These are phyloP conservation scores for Paraurostyla sp. DNA, from an alignment of 73 alveolate genomes.

Conservation along the genomic window DNA sequence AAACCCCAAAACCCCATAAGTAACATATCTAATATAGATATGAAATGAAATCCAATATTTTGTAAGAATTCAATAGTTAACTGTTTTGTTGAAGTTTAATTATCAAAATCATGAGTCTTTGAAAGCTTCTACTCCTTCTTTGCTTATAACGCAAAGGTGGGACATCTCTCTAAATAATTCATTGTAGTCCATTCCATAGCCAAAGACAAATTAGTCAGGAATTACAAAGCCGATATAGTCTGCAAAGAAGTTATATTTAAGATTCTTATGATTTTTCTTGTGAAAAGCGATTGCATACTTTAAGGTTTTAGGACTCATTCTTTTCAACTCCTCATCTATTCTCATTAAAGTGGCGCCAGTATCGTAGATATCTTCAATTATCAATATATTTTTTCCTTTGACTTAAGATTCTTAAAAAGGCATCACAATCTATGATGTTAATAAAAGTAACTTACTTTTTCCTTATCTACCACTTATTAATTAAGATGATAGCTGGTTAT, in stretches of 20 bases:
- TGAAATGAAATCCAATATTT: too few species aligned
- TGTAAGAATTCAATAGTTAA: too few species aligned
- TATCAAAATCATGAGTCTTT: slow-evolving; percentile 27
- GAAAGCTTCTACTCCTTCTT: slow-evolving; percentile 67
- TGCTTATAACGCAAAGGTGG: slow-evolving; percentile 68
- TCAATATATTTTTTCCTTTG: slow-evolving; percentile 58
- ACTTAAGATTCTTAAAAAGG: slow-evolving; percentile 48
- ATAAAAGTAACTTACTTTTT: slow-evolving; percentile 10
- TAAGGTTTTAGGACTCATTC: slow-evolving; percentile 49
- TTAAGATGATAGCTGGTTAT: slow-evolving; percentile 60
- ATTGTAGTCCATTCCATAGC: slow-evolving; percentile 81
- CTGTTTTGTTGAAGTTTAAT: too few species aligned
- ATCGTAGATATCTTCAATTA: slow-evolving; percentile 77
- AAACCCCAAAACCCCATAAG: too few species aligned
- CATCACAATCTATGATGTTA: slow-evolving; percentile 15
- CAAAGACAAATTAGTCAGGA: slow-evolving; percentile 73
- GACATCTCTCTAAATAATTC: slow-evolving; percentile 71
- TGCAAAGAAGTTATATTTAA: slow-evolving; percentile 51
- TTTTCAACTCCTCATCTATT: background rate
- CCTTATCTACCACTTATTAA: slow-evolving; percentile 35
- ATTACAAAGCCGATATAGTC: slow-evolving; percentile 64
- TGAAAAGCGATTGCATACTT: slow-evolving; percentile 68
- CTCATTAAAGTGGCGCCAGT: slow-evolving; percentile 62
- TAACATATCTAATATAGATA: too few species aligned
- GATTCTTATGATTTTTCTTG: slow-evolving; percentile 72